A percentile compares a stretch with the other conserved stretches of the same genome.
These are phyloP conservation scores for Wallacemonas sp. DNA, from an alignment of 208 protist species.

Conservation along the genomic window DNA sequence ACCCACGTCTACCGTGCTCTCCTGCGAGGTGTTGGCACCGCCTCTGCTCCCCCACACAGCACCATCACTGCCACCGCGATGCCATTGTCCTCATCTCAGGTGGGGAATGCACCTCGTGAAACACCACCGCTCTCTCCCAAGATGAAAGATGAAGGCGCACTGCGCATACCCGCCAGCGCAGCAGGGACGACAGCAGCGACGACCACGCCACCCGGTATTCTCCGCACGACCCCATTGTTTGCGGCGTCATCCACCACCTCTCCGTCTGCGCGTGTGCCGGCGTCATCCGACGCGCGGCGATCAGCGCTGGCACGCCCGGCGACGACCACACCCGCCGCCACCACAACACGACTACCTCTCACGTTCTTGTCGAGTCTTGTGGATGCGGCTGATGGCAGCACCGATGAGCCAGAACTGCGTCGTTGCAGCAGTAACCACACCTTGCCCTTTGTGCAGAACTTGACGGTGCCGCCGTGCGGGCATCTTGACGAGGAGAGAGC, in stretches of 20 bases:
- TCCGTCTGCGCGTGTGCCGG: no score
- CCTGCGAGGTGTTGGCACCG: not conserved
- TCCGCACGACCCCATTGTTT: not conserved
- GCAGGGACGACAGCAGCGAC: no score
- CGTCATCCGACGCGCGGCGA: no score
- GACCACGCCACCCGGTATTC: not conserved
- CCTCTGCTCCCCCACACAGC: not conserved
- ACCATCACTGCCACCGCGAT: not conserved
- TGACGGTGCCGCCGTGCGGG: no score
- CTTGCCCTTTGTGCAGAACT: not conserved
- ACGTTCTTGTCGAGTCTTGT: not conserved
- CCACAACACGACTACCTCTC: not conserved
- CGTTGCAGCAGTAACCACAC: slow-evolving; percentile 6
- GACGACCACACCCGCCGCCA: not conserved
- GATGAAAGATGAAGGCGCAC: no score
- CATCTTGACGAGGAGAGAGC: no score
- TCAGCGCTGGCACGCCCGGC: not conserved
- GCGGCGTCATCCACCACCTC: no score
- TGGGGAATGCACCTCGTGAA: no score
- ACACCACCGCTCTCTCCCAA: no score
- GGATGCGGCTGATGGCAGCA: not conserved
- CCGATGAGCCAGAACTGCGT: not conserved
- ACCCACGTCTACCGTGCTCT: slow-evolving; percentile 17
- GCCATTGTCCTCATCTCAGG: no score
- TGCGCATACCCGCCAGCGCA: no score